Evolutionary conservation across 257 asterid genomes (phyloP), one percentile per base, ranked within the genome.

Genomic region (Craterostigma plantagineum): DNA sequence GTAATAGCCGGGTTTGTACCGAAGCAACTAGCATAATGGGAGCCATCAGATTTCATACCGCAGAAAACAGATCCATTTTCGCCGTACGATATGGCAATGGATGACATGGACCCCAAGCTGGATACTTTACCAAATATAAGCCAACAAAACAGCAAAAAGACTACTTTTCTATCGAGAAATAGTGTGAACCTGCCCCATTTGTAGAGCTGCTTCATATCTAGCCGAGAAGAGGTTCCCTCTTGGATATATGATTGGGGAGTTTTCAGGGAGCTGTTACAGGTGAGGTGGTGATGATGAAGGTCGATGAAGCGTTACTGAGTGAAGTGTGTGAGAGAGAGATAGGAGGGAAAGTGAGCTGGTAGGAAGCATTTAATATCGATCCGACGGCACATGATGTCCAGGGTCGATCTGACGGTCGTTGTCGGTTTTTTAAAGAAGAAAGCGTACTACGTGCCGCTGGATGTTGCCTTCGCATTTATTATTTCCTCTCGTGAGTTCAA

Each of bases 11-110:
- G 57, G 48, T 70, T 75, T 9, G 87, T 64, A 30, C 92, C 92
- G 46, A 62, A 79, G 49, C 92, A 75, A 16, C 50, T 30, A 14
- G 68, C 77, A 10, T 58, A 53, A 59, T 75, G 87, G 11, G 92
- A 79, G 15, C 87, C 92, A 35, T 79, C 87, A 0, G 77, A 60
- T 49, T 67, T 79, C 1, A 75, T 57, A 10, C 80, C 83, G 46
- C 92, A 75, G 47, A 75, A 69, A 47, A 63, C 92, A 7, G 87
- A 59, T 13, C 92, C 92, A 56, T 70, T 64, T 52, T 72, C 92
- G 7, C 83, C 87, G 41, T 79, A 79, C 0, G 87, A 72, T 16
- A 75, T 69, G 33, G 80, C 75, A 34, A 79, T 72, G 6, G 87
- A 66, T 27, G 87, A 64, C 83, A 79, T 75, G 63, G 87, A 75